Conservation (phyloP, 2,329 filamentous ascomycete genomes). For the Aspergillus versicolor region DNA sequence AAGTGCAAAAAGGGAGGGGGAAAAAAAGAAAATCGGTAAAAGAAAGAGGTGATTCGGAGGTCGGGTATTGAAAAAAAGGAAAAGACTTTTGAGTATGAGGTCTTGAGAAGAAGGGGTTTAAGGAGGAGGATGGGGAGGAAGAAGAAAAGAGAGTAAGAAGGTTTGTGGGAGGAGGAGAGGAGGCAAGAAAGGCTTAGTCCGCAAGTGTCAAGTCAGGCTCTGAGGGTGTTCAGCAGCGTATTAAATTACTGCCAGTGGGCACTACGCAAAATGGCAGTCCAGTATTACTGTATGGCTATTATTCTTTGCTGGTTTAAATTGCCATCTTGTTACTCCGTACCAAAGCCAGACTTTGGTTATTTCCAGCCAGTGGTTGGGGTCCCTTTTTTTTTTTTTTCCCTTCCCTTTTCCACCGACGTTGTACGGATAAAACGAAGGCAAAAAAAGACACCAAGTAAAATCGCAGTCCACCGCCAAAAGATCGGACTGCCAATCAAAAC, state of each 20-base stretch:
- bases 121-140: constrained; percentile 23
- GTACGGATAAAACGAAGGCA: background rate
- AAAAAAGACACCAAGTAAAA: constrained; percentile 4
- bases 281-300: constrained; percentile 2
- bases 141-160: constrained; percentile 24
- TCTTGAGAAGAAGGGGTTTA: constrained; percentile 10
- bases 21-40: constrained; percentile 15
- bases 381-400: constrained; percentile 2
- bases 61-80: constrained; percentile 13
- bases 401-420: background rate
- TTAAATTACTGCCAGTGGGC: constrained; percentile 1
- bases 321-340: background rate
- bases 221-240: background rate
- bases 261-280: background rate
- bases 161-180: constrained; percentile 19
- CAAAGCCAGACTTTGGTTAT: background rate
- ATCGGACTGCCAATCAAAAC: constrained; percentile 2
- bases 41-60: constrained; percentile 13
- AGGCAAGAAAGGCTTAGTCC: constrained; percentile 20
- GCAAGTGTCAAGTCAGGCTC: constrained; percentile 1
- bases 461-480: background rate
- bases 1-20: constrained; percentile 19
- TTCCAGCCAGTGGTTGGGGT: background rate
- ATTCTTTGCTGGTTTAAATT: background rate
- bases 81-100: constrained; percentile 13